Evolutionary conservation across 768 basidiomycete genomes (phyloP).

Genomic region (Pleurotus salmoneostramineus): DNA sequence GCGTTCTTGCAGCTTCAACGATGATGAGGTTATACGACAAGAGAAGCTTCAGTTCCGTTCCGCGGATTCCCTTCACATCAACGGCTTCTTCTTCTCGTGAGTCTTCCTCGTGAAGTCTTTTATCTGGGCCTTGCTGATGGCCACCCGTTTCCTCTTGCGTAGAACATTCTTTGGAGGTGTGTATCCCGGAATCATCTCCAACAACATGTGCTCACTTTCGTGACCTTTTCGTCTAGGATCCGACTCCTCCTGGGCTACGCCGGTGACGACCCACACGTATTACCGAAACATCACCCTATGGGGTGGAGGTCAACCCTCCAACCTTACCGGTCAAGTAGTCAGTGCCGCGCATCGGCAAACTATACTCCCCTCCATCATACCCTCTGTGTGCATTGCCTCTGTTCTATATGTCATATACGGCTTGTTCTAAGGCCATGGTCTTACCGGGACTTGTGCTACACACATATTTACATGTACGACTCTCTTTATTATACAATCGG

Average conservation of each 20-base stretch:
- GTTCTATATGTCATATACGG: neutral
- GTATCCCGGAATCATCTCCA: neutral
- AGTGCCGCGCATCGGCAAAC: neutral
- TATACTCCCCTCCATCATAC: neutral
- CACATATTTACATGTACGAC: neutral
- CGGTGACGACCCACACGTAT: constrained; percentile 63
- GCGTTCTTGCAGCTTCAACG: constrained; percentile 53
- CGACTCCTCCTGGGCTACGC: constrained; percentile 71
- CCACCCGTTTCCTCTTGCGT: neutral
- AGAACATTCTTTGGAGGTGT: constrained; percentile 83
- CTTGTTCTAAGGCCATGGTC: neutral
- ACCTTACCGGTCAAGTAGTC: constrained; percentile 19
- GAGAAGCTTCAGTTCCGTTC: constrained; percentile 62
- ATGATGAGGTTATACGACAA: constrained; percentile 57
- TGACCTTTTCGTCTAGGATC: constrained; percentile 35
- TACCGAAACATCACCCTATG: constrained; percentile 73
- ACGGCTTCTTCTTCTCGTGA: constrained; percentile 79
- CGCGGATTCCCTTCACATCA: constrained; percentile 44
- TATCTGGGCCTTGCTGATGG: neutral
- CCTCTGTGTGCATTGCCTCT: neutral
- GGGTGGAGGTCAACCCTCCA: constrained; percentile 51
- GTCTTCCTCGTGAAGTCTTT: constrained; percentile 16
- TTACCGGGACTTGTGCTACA: neutral
- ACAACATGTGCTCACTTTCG: neutral
- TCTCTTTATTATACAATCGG: neutral